Evolutionary conservation across 768 basidiomycete species (phyloP), one percentile per base, ranked within the genome.

Genomic region (Boletus rubescentipes): DNA sequence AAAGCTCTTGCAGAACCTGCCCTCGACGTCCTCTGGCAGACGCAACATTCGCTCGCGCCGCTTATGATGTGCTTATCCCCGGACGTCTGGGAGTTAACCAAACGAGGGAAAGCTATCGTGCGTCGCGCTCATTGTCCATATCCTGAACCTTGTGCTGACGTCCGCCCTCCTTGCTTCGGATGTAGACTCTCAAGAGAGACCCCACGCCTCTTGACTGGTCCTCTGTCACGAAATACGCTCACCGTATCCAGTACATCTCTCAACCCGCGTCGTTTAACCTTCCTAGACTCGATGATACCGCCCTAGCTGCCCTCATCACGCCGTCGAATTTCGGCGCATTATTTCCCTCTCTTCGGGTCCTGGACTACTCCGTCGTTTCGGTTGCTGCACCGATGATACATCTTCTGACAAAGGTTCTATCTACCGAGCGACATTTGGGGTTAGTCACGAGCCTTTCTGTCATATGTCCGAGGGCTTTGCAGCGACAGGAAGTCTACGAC

Each of bases 1-100:
- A 70, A 61, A 23, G 35, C 52, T 21, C 60, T 70, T 41, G 54
- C 59, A 40, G 70, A 66, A 18, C 65, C 61, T 4, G 62, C 68
- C n/a, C 59, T 70, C 21, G 70, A 70, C 40, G 53, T 68, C 30
- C 69, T 70, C 34, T 70, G 69, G 69, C 47, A 21, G 40, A 68
- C 61, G 2, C 69, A 70, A 41, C 64, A 66, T 49, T 67, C 69
- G 7, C 55, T 70, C 9, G 55, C 57, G 21, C 68, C 70, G 0
- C 61, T 70, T 11, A 43, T 68, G 47, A 66, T 67, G 66, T 70
- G 66, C 20, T 43, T 70, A 6, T 64, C 69, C 11, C 9, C 49
- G n/a, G 55, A 64, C 44, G 21, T 61, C 3, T 70, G 70, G 68
- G 54, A 64, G 29, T 15, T 65, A 15, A 57, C 51, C 9, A 57